A percentile compares a stretch with the other conserved stretches of the same genome.
Evolutionary conservation across 352 stramenopile species (phyloP).

Genomic region (Phytophthora ohioensis): DNA sequence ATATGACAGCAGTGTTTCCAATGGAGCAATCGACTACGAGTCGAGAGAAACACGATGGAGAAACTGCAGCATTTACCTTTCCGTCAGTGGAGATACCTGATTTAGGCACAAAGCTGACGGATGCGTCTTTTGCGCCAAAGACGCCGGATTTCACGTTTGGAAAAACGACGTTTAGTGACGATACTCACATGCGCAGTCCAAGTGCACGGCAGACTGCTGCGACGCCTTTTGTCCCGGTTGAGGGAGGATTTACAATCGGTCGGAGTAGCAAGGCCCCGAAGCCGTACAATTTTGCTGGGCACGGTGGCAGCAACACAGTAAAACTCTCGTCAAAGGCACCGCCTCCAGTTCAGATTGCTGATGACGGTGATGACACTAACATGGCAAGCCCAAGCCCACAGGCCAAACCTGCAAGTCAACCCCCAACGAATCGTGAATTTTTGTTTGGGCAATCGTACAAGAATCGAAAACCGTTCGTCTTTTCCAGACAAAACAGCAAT

Average conservation of each 20-base stretch:
- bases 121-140: background rate
- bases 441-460: slow-evolving; percentile 44
- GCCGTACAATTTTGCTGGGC: slow-evolving; percentile 32
- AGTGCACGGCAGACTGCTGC: slow-evolving; percentile 9
- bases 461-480: slow-evolving; percentile 33
- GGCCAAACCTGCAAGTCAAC: background rate
- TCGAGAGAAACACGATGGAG: background rate
- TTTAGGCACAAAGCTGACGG: slow-evolving; percentile 12
- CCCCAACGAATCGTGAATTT: slow-evolving; percentile 24
- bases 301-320: background rate
- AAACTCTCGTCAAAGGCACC: slow-evolving; percentile 5
- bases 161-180: slow-evolving; percentile 6
- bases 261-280: slow-evolving; percentile 21
- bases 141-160: slow-evolving; percentile 41
- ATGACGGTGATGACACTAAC: slow-evolving; percentile 11
- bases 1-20: background rate
- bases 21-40: background rate
- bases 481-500: slow-evolving; percentile 18
- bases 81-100: slow-evolving; percentile 15
- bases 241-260: slow-evolving; percentile 32
- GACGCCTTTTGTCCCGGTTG: slow-evolving; percentile 6
- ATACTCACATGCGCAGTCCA: slow-evolving; percentile 34
- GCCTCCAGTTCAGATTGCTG: background rate
- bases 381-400: slow-evolving; percentile 30
- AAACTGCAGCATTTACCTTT: background rate